Conservation (phyloP, 148 eudicot species). For the Spergularia bocconei region DNA sequence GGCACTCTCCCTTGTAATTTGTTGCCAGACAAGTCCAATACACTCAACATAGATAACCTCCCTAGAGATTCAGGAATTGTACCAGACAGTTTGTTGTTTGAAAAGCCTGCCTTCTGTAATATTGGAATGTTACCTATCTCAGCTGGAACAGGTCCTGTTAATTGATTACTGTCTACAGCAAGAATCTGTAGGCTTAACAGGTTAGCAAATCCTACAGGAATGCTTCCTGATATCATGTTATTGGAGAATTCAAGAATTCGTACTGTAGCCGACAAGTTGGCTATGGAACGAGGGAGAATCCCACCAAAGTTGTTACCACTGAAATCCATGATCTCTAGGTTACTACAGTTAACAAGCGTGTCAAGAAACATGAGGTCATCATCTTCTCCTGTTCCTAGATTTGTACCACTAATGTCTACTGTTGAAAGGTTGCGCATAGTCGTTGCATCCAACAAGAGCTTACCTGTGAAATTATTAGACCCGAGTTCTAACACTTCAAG, state of each 20-base stretch:
- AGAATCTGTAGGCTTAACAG: background rate
- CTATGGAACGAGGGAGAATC: slow-evolving; percentile 11
- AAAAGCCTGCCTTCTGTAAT: background rate
- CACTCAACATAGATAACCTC: background rate
- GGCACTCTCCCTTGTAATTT: slow-evolving; percentile 15
- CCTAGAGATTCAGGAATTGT: slow-evolving; percentile 9
- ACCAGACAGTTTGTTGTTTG: slow-evolving; percentile 19
- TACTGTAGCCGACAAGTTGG: slow-evolving; percentile 18
- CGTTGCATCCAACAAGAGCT: slow-evolving; percentile 3
- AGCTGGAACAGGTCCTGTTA: slow-evolving; percentile 20
- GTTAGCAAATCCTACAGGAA: background rate
- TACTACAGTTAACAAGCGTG: slow-evolving; percentile 21
- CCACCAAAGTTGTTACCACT: slow-evolving; percentile 17
- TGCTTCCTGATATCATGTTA: slow-evolving; percentile 18
- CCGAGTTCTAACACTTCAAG: background rate
- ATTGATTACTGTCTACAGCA: background rate
- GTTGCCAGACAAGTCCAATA: background rate
- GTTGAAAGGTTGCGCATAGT: background rate
- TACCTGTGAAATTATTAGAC: slow-evolving; percentile 1
- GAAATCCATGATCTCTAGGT: background rate
- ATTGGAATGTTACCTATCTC: slow-evolving; percentile 14
- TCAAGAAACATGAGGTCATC: slow-evolving; percentile 12
- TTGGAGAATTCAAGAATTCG: background rate
- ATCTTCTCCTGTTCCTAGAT: slow-evolving; percentile 7
- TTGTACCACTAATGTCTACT: background rate